Conservation (phyloP, 345 rosid species). For the Citrus mangshanensis region DNA sequence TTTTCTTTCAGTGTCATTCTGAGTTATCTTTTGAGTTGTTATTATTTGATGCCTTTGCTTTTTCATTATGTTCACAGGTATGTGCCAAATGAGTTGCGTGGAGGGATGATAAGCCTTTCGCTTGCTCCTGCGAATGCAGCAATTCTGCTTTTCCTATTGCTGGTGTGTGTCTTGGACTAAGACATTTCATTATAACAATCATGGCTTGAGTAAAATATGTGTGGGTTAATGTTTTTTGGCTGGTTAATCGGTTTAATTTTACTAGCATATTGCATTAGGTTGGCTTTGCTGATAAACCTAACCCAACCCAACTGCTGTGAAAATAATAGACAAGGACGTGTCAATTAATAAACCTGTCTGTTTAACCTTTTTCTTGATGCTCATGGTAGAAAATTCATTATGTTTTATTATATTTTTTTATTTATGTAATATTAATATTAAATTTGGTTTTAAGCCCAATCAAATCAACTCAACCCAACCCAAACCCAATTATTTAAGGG, state of each 20-base stretch:
- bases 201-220: background rate
- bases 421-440: no score
- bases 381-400: no score
- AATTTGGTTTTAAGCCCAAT: background rate
- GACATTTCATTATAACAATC: background rate
- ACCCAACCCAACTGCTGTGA: background rate
- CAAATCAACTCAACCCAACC: no score
- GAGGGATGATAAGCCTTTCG: slow-evolving; percentile 92
- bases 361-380: no score
- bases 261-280: background rate
- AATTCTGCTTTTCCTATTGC: slow-evolving; percentile 54
- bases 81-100: slow-evolving; percentile 90
- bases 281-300: background rate
- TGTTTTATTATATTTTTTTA: no score
- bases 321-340: background rate
- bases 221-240: background rate
- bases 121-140: slow-evolving; percentile 81
- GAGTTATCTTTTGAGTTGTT: background rate
- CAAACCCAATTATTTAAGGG: background rate
- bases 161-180: slow-evolving; percentile 34
- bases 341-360: background rate
- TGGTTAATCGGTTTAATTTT: background rate
- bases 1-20: background rate
- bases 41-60: slow-evolving; percentile 11
- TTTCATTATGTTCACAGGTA: slow-evolving; percentile 44